Conservation (phyloP, 1,139 yeast species). For the Scheffersomyces illinoinensis region DNA sequence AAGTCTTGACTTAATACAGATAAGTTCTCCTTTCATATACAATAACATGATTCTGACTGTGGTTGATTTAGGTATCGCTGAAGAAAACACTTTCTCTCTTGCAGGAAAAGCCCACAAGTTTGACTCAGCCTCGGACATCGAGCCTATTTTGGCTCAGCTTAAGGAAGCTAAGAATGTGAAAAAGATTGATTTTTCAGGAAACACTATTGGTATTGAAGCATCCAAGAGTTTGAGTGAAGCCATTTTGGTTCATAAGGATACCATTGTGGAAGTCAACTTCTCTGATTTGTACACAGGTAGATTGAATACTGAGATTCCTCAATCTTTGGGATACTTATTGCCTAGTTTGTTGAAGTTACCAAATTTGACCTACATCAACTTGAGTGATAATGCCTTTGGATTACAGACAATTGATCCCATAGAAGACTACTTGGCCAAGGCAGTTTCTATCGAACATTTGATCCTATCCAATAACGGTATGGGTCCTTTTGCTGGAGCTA, state of each 20-base stretch:
- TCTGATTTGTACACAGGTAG: slow-evolving; percentile 95
- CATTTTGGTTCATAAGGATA: slow-evolving; percentile 48
- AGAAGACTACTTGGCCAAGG: slow-evolving; percentile 73
- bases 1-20: neutral
- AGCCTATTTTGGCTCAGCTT: slow-evolving; percentile 61
- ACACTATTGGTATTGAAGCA: slow-evolving; percentile 91
- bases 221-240: slow-evolving; percentile 69
- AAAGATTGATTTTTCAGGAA: slow-evolving; percentile 82
- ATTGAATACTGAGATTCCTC: slow-evolving; percentile 91
- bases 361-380: slow-evolving; percentile 69
- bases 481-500: slow-evolving; percentile 96
- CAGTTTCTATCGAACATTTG: slow-evolving; percentile 79
- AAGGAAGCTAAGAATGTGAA: slow-evolving; percentile 38
- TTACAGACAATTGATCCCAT: slow-evolving; percentile 91
- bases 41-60: slow-evolving; percentile 5
- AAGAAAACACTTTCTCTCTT: slow-evolving; percentile 51
- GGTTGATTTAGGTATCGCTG: slow-evolving; percentile 30
- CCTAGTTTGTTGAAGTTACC: slow-evolving; percentile 72
- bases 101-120: slow-evolving; percentile 80
- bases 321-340: slow-evolving; percentile 68
- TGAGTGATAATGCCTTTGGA: slow-evolving; percentile 96
- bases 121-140: slow-evolving; percentile 70
- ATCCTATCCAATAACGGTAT: slow-evolving; percentile 92
- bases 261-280: slow-evolving; percentile 69
- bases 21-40: neutral